Conservation (phyloP, 2,329 filamentous ascomycete species). For the Monilinia fructigena region DNA sequence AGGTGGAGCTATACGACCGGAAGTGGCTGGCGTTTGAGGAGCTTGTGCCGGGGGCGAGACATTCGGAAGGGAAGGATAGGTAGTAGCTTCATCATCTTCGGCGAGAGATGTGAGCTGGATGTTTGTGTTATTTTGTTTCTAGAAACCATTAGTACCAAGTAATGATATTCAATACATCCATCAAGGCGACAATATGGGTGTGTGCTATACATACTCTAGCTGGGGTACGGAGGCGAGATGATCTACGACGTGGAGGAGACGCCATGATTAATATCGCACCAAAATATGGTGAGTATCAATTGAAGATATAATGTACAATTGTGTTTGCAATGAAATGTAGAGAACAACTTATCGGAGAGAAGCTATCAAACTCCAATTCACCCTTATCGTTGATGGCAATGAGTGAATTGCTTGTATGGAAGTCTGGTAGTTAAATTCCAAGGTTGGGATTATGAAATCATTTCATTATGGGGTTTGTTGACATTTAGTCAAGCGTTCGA, state of each 20-base stretch:
- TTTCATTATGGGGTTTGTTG: conserved; percentile 18
- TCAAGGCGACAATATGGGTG: conserved; percentile 1
- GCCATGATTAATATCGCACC: conserved; percentile 24
- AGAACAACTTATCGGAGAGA: not conserved
- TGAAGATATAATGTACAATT: not conserved
- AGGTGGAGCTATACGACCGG: conserved; percentile 66
- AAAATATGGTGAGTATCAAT: not conserved
- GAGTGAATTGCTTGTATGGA: not conserved
- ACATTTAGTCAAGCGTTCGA: not conserved
- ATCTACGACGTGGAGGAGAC: conserved; percentile 39
- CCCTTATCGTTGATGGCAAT: not conserved
- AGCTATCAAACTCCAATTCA: not conserved
- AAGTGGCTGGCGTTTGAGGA: conserved; percentile 59
- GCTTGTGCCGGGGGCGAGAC: conserved; percentile 33
- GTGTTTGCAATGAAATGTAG: not conserved
- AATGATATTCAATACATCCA: not conserved
- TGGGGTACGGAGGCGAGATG: conserved; percentile 39
- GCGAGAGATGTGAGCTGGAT: conserved; percentile 35
- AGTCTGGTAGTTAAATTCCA: conserved; percentile 1
- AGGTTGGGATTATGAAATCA: conserved; percentile 14
- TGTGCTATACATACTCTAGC: conserved; percentile 34
- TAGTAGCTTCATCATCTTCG: conserved; percentile 38
- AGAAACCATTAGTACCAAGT: not conserved
- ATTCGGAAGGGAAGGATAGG: conserved; percentile 29
- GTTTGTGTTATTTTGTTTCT: conserved; percentile 29